Conservation (phyloP, 176 grass and related monocot genomes). For the Aechmea fasciata region DNA sequence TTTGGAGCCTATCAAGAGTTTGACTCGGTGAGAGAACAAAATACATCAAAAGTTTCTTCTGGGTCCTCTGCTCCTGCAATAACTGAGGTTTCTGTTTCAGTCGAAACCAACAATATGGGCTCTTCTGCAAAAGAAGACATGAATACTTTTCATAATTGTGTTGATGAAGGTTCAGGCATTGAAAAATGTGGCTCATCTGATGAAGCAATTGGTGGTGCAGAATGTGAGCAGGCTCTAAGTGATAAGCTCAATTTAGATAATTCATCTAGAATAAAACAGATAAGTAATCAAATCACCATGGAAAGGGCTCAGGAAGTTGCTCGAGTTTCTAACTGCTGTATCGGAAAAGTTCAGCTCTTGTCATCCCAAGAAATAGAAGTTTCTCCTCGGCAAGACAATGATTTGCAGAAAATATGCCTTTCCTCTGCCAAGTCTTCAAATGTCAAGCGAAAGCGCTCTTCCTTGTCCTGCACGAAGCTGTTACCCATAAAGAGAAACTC, state of each 20-base stretch:
- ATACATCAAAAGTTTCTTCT: slow-evolving; percentile 60
- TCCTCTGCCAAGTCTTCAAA: slow-evolving; percentile 29
- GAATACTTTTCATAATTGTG: slow-evolving; percentile 22
- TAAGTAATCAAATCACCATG: slow-evolving; percentile 28
- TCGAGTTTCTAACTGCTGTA: slow-evolving; percentile 28
- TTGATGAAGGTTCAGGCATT: slow-evolving; percentile 71
- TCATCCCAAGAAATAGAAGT: slow-evolving; percentile 20
- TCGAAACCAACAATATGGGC: slow-evolving; percentile 40
- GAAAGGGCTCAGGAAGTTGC: slow-evolving; percentile 23
- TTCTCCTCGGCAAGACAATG: slow-evolving; percentile 13
- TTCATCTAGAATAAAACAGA: slow-evolving; percentile 33
- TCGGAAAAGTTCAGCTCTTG: slow-evolving; percentile 27
- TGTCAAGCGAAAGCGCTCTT: slow-evolving; percentile 36
- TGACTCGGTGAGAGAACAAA: slow-evolving; percentile 28
- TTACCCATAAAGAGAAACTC: slow-evolving; percentile 23
- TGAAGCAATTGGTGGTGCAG: slow-evolving; percentile 32
- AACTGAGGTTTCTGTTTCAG: slow-evolving; percentile 58
- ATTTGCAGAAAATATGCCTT: slow-evolving; percentile 14
- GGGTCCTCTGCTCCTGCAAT: slow-evolving; percentile 61
- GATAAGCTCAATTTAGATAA: slow-evolving; percentile 14
- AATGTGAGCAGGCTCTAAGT: slow-evolving; percentile 24
- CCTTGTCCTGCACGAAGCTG: slow-evolving; percentile 34
- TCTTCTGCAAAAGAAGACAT: slow-evolving; percentile 28
- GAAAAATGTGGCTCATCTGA: slow-evolving; percentile 73
- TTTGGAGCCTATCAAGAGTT: slow-evolving; percentile 22